A percentile compares a stretch with the other conserved stretches of the same genome.
phyloP scores from a whole-genome alignment of 129 eudicot genomes.

The Pulicaria dysenterica region DNA sequence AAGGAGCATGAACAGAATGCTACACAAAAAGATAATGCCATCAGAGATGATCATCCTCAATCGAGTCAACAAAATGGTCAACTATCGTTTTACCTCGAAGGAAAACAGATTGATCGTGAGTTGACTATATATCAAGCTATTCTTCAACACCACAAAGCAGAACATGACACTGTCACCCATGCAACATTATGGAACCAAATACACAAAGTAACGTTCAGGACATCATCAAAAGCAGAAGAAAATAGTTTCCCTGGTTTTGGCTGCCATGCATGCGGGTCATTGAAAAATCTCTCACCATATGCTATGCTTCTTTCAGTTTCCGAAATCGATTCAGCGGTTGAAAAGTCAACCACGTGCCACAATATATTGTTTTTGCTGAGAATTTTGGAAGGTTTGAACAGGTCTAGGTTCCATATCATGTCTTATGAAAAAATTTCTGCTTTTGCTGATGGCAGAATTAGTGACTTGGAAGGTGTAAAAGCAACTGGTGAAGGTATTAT shows the following conservation, averaged over 20 bases:
- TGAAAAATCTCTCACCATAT: conserved; percentile 8
- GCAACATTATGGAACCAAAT: conserved; percentile 61
- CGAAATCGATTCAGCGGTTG: conserved; percentile 45
- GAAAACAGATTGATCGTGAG: conserved; percentile 45
- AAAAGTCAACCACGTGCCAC: conserved; percentile 54
- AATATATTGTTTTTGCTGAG: conserved; percentile 59
- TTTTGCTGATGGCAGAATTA: conserved; percentile 67
- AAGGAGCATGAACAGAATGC: conserved; percentile 40
- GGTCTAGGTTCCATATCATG: conserved; percentile 56
- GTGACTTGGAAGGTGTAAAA: conserved; percentile 48
- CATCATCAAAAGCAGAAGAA: conserved; percentile 26
- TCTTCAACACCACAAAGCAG: conserved; percentile 53
- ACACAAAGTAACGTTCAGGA: conserved; percentile 63
- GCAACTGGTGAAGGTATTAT: conserved; percentile 31
- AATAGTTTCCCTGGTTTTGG: conserved; percentile 17
- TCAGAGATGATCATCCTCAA: conserved; percentile 31
- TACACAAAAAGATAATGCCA: conserved; percentile 39
- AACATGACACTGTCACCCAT: conserved; percentile 34
- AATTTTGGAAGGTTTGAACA: conserved; percentile 66
- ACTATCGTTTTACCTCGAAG: conserved; percentile 68
- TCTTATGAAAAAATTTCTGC: conserved; percentile 48
- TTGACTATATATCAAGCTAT: conserved; percentile 77
- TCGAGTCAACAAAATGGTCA: conserved; percentile 36
- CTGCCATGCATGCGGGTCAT: conserved; percentile 27
- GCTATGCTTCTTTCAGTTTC: conserved; percentile 38